A percentile compares a stretch with the other conserved stretches of the same genome.
Evolutionary conservation across 2,329 filamentous ascomycete species (phyloP).

Genomic region (Leptographium lundbergii): DNA sequence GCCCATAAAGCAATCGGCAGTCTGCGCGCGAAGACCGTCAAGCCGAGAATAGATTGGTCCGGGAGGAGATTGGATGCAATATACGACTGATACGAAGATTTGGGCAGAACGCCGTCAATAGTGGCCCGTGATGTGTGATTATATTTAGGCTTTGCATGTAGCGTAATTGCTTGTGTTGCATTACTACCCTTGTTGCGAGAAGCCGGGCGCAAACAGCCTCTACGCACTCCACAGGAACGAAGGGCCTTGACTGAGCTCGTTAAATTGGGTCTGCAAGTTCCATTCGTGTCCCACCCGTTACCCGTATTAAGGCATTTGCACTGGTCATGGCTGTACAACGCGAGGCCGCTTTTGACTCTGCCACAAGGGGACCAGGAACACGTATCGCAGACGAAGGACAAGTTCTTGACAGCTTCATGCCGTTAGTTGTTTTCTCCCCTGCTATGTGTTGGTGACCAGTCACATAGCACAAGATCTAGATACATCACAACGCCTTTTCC

Average conservation of each 20-base stretch:
- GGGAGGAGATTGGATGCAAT: neutral
- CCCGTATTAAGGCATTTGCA: neutral
- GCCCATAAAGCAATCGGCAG: neutral
- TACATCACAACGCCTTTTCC: constrained; percentile 7
- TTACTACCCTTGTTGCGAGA: neutral
- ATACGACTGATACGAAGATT: neutral
- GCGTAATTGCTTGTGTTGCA: neutral
- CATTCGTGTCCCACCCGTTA: neutral
- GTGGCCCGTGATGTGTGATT: neutral
- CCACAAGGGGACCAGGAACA: neutral
- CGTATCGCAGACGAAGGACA: neutral
- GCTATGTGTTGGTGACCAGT: constrained; percentile 25
- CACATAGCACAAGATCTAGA: constrained; percentile 40
- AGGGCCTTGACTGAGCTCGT: neutral
- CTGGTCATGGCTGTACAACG: neutral
- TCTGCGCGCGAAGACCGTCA: neutral
- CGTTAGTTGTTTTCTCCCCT: neutral
- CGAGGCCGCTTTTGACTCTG: neutral
- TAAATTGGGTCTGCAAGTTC: neutral
- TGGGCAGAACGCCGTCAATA: neutral
- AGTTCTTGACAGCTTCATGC: constrained; percentile 5
- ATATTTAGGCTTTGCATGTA: neutral
- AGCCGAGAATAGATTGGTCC: neutral
- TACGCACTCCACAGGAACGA: neutral
- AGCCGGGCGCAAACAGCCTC: neutral